Conservation (phyloP, 345 rosid species). For the Hirschfeldia incana region DNA sequence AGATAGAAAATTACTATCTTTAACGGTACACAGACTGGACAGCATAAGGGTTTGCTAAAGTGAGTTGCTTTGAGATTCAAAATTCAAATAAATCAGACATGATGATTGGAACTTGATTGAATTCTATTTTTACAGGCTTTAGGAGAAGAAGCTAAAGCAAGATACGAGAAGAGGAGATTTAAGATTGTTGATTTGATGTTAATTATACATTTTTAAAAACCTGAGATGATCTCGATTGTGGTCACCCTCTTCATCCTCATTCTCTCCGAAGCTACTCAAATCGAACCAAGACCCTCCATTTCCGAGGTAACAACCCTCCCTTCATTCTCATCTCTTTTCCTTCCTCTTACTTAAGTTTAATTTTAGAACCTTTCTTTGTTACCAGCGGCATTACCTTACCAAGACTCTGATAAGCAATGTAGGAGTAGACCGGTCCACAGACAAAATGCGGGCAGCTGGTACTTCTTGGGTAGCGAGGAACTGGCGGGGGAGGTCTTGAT, state of each 20-base stretch:
- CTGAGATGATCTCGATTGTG: not conserved
- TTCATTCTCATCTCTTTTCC: not conserved
- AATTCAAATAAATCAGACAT: not conserved
- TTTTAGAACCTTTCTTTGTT: not conserved
- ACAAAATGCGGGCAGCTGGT: too few relatives aligned
- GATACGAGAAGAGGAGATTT: constrained; percentile 78
- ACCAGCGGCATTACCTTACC: not conserved
- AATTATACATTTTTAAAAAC: too few relatives aligned
- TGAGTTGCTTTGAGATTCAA: constrained; percentile 39
- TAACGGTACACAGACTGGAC: constrained; percentile 94
- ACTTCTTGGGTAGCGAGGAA: too few relatives aligned
- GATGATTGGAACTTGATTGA: not conserved
- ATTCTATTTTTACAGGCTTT: constrained; percentile 42
- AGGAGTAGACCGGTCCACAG: too few relatives aligned
- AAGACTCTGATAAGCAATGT: too few relatives aligned
- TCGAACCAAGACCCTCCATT: not conserved
- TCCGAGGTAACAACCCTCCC: not conserved
- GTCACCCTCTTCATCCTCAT: not conserved
- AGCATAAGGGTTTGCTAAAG: constrained; percentile 98
- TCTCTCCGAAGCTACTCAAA: not conserved
- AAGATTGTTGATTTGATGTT: constrained; percentile 88
- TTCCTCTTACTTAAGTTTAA: not conserved
- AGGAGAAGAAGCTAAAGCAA: constrained; percentile 81
- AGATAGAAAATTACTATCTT: constrained; percentile 72
- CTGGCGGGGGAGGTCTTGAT: too few relatives aligned